Evolutionary conservation across 352 stramenopile genomes (phyloP), one percentile per base, ranked within the genome.

Genomic region (Phytophthora nicotianae): DNA sequence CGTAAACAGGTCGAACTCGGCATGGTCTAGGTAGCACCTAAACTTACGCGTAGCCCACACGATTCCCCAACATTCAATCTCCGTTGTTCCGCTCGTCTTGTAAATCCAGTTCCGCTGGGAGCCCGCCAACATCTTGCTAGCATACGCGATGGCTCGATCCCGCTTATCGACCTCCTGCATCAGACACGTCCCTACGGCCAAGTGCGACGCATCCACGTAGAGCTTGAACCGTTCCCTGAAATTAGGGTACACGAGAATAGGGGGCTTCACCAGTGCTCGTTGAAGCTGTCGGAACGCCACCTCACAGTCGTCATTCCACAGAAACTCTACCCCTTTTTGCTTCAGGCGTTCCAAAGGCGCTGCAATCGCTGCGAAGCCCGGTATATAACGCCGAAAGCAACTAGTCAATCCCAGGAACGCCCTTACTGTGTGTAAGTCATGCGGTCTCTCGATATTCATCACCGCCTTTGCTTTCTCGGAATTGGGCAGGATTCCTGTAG

Each of bases 61-160:
- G 8, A 49, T 49, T 33, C 42, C 42, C 42, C 21, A 49, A 8
- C 42, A 49, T 17, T 49, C 42, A 14, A 49, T 49, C 42, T 49
- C 42, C 0, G 42, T 20, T 7, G 42, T 49, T 19, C 42, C 42
- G 20, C 29, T 21, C 8, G 19, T 7, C 19, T 16, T 49, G 13
- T 29, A 2, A 9, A 49, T 32, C 42, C 21, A 49, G n/a, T 49
- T 33, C 1, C 21, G 8, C 8, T 42, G 13, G 20, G 9, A 42
- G 0, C 35, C 35, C 0, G 8, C 35, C 13, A 42, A 16, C 35
- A 42, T 20, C 35, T 20, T 20, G 35, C 35, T 42, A 3, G 32
- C 32, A 16, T 37, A 37, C 2, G 13, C 13, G 14, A 37, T 10
- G 13, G 32, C 3, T 9, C 32, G 3, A 10, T 37, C 2, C 0